Percentiles rank a stretch among this genome's conserved stretches.
phyloP scores from a whole-genome alignment of 2,329 filamentous ascomycete species.

The Aciculosporium take region DNA sequence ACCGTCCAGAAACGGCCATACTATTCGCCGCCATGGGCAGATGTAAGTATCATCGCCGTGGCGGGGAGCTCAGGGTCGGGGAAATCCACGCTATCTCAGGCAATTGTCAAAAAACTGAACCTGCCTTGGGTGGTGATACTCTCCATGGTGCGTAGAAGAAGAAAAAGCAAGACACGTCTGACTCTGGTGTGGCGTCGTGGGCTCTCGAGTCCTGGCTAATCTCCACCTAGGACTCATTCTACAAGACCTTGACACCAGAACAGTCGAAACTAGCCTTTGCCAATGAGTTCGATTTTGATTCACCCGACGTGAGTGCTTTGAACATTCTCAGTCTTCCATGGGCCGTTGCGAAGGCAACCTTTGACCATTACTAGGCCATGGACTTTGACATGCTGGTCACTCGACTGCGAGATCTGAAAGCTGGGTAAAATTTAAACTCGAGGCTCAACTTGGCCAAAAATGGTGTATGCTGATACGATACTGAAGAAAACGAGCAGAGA shows the following conservation, averaged over 20 bases:
- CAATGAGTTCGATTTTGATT: constrained; percentile 94
- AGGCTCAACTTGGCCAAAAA: neutral
- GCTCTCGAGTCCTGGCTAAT: constrained; percentile 10
- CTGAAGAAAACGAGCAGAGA: constrained; percentile 66
- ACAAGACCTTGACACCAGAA: constrained; percentile 73
- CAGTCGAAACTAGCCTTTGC: constrained; percentile 67
- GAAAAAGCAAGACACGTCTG: neutral
- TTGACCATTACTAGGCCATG: constrained; percentile 43
- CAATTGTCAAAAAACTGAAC: constrained; percentile 79
- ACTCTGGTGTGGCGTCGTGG: neutral
- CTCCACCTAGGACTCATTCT: constrained; percentile 74
- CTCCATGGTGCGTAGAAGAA: constrained; percentile 57
- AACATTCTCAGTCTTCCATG: neutral
- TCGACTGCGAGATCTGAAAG: constrained; percentile 69
- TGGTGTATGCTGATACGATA: neutral
- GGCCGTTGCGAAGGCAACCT: neutral
- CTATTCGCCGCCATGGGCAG: constrained; percentile 90
- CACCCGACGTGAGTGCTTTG: constrained; percentile 46
- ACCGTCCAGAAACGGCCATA: constrained; percentile 48
- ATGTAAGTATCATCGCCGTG: constrained; percentile 91
- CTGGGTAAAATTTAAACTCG: constrained; percentile 50
- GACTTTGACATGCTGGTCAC: constrained; percentile 85
- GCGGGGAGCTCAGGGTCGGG: constrained; percentile 88
- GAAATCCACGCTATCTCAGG: constrained; percentile 86
- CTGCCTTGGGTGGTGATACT: constrained; percentile 96